Base-by-base conservation (phyloP, 2,329 filamentous ascomycete genomes). In the Geosmithia morbida region DNA sequence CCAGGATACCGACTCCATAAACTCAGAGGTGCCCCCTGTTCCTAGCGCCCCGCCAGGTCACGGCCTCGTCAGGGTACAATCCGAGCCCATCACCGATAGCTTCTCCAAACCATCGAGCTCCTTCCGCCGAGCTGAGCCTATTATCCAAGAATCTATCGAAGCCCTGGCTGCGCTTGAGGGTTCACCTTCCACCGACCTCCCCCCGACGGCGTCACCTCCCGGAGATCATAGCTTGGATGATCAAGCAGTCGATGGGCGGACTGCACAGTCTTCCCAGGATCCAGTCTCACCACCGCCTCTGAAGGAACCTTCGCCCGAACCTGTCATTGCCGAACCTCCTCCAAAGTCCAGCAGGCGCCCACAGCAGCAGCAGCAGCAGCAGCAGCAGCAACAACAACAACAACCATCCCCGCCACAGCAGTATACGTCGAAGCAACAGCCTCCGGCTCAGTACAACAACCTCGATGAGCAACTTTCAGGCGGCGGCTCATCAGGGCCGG, bases 21-120 rank as follows among this genome's bases (percentile, higher is more conserved):
- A 61, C n/a, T 44, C 52, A 0, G 51, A 47, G 14, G 46, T 48
- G 26, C 54, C 55, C 26, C 65, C 67, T 48, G 61, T 66, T 18
- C 59, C 69, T 22, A 71, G 71, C 45, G 66, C 66, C 45, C 70
- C 69, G 29, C 63, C 66, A 43, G 72, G 70, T 22, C 68, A 78
- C 47, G 67, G 69, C 7, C 63, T 87, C 33, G 66, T 70, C 6
- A 73, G 80, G 53, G 77, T 85, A 1, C 77, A 83, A 57, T 86
- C 86, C 3, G 86, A 90, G 56, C 82, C 85, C 2, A 46, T 59
- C 29, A 47, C 55, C 33, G 58, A 61, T 16, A 58, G 82, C 54
- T 82, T 78, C 56, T 84, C 81, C 11, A 69, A 78, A 8, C 79
- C 81, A 10, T 68, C 65, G 11, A 60, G 67, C 48, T 63, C 70